phyloP scores from a whole-genome alignment of 768 basidiomycete species.

The Leccinum sublutescens region DNA sequence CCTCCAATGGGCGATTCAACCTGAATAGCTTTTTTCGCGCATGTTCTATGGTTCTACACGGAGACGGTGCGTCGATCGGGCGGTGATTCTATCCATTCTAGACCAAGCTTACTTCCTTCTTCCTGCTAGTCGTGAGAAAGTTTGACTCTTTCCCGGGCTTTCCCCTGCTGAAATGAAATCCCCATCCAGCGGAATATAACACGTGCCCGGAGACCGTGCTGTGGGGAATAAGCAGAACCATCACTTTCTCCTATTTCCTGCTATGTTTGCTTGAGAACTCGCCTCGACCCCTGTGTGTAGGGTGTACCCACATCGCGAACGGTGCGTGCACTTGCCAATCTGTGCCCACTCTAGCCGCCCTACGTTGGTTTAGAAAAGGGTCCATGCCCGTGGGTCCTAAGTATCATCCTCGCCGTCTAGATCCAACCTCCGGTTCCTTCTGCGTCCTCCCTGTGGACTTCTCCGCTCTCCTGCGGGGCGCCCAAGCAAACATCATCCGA shows the following conservation, averaged over 20 bases:
- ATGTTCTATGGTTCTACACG: not conserved
- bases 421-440: slow-evolving; percentile 19
- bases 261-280: slow-evolving; percentile 1
- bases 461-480: not conserved
- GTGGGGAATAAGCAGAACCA: slow-evolving; percentile 12
- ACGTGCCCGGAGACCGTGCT: slow-evolving; percentile 15
- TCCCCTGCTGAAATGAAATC: not conserved
- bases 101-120: not conserved
- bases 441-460: not conserved
- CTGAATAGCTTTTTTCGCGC: not conserved
- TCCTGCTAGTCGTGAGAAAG: not conserved
- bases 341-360: too few relatives aligned
- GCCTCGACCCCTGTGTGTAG: slow-evolving; percentile 22
- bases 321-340: too few relatives aligned
- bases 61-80: not conserved
- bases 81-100: not conserved
- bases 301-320: slow-evolving; percentile 26
- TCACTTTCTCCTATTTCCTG: slow-evolving; percentile 14
- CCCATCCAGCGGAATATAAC: slow-evolving; percentile 20
- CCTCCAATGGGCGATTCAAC: not conserved
- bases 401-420: slow-evolving; percentile 9
- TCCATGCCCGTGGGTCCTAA: slow-evolving; percentile 9
- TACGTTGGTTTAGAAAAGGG: too few relatives aligned
- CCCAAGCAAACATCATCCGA: slow-evolving; percentile 17
- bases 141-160: slow-evolving; percentile 14